phyloP scores from a whole-genome alignment of 1,284 basidiomycete genomes.

The Butyriboletus regius region DNA sequence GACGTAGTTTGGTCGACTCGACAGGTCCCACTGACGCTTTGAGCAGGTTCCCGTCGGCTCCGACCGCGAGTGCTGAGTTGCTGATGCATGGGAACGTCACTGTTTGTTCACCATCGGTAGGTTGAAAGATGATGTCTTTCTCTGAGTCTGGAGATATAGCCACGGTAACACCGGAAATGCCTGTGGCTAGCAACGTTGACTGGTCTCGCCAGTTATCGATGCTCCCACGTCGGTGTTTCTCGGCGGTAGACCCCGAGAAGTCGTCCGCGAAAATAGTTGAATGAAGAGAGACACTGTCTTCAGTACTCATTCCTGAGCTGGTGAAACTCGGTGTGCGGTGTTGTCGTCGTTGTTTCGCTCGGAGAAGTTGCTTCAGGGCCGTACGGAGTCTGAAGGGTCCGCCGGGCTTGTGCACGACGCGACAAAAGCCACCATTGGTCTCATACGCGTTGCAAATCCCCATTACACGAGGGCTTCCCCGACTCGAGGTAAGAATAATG shows the following conservation, averaged over 20 bases:
- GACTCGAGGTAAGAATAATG: conserved; percentile 65
- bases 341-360: conserved; percentile 39
- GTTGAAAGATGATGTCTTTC: conserved; percentile 15
- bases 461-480: conserved; percentile 61
- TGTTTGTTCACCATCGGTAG: conserved; percentile 12
- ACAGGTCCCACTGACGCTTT: conserved; percentile 52
- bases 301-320: conserved; percentile 17
- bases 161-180: conserved; percentile 11
- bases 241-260: conserved; percentile 9
- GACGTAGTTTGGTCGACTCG: conserved; percentile 35
- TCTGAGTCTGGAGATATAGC: conserved; percentile 24
- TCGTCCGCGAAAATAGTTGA: conserved; percentile 30
- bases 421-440: conserved; percentile 77
- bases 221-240: conserved; percentile 19
- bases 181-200: conserved; percentile 7
- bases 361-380: conserved; percentile 65
- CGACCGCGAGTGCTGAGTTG: conserved; percentile 49
- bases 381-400: conserved; percentile 71
- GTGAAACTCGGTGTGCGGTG: conserved; percentile 18
- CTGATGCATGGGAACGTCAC: not conserved
- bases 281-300: conserved; percentile 28
- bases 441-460: conserved; percentile 63
- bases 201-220: conserved; percentile 26
- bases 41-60: conserved; percentile 53
- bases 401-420: conserved; percentile 81